Conservation (phyloP, 345 rosid species). For the Atalantia buxifolia region DNA sequence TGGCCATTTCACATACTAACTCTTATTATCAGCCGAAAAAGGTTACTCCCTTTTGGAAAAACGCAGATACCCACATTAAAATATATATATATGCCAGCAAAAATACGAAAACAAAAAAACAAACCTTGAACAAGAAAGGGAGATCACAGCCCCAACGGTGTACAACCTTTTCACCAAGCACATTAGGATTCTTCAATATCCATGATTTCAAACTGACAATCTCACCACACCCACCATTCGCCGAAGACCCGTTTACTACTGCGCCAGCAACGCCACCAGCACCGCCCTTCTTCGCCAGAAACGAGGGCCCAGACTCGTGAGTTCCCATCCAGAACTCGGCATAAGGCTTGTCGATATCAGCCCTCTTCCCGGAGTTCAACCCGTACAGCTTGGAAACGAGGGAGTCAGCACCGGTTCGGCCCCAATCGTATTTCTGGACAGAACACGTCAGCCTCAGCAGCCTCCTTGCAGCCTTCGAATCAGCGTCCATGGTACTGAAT, state of each 20-base stretch:
- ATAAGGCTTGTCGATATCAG: conserved; percentile 51
- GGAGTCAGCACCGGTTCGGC: conserved; percentile 60
- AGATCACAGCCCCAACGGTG: conserved; percentile 94
- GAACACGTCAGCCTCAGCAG: conserved; percentile 60
- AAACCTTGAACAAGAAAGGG: conserved; percentile 93
- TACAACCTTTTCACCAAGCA: conserved; percentile 73
- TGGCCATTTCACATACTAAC: background rate
- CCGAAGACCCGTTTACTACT: conserved; percentile 33
- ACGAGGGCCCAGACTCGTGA: conserved; percentile 85
- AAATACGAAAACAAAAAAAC: background rate
- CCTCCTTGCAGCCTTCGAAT: conserved; percentile 19
- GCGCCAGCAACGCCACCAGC: background rate
- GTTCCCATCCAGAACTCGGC: conserved; percentile 92
- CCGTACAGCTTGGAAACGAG: conserved; percentile 60
- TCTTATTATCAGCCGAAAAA: background rate
- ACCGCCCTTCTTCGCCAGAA: conserved; percentile 25
- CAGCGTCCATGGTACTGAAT: conserved; percentile 20
- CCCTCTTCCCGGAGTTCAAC: conserved; percentile 46
- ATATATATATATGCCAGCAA: background rate
- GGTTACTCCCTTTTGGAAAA: background rate
- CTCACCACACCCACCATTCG: background rate
- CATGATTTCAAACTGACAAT: conserved; percentile 57
- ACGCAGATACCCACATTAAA: background rate
- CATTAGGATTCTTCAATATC: conserved; percentile 64
- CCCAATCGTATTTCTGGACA: conserved; percentile 90